A percentile compares a stretch with the other conserved stretches of the same genome.
These are phyloP conservation scores for Xylariales sp. DNA, from an alignment of 2,329 filamentous ascomycete genomes.

Conservation along the genomic window DNA sequence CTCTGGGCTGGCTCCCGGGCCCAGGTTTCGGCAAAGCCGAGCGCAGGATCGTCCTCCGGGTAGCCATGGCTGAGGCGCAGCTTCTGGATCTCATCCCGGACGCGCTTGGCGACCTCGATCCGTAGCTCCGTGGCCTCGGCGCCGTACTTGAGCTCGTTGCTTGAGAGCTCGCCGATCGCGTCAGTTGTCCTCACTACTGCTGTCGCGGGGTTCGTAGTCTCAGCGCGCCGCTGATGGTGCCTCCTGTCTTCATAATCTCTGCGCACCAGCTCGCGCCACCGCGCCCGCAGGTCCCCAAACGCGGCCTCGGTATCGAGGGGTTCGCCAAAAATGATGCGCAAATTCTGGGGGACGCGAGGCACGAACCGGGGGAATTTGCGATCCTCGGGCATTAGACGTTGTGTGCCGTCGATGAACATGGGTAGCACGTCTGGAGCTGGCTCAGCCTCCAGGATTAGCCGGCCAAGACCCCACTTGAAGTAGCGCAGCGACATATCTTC, in stretches of 20 bases:
- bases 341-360: conserved; percentile 66
- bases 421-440: conserved; percentile 85
- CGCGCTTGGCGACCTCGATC: conserved; percentile 72
- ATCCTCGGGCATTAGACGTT: conserved; percentile 83
- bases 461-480: conserved; percentile 96
- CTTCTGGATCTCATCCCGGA: conserved; percentile 77
- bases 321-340: conserved; percentile 76
- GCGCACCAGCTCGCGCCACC: conserved; percentile 67
- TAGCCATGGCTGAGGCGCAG: conserved; percentile 68
- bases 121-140: conserved; percentile 73
- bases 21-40: conserved; percentile 80
- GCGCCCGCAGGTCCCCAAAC: conserved; percentile 72
- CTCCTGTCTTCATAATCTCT: conserved; percentile 20
- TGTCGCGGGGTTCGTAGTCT: conserved; percentile 39
- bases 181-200: no score
- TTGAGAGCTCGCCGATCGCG: conserved; percentile 61
- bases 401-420: conserved; percentile 90
- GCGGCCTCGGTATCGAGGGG: conserved; percentile 66
- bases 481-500: conserved; percentile 78
- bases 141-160: conserved; percentile 64
- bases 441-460: conserved; percentile 84
- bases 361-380: conserved; percentile 75
- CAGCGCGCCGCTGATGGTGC: neutral
- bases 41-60: conserved; percentile 74
- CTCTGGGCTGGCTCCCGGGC: conserved; percentile 44